These are phyloP conservation scores for Saccharomycopsis amapae DNA, from an alignment of 805 yeast species.

Conservation along the genomic window DNA sequence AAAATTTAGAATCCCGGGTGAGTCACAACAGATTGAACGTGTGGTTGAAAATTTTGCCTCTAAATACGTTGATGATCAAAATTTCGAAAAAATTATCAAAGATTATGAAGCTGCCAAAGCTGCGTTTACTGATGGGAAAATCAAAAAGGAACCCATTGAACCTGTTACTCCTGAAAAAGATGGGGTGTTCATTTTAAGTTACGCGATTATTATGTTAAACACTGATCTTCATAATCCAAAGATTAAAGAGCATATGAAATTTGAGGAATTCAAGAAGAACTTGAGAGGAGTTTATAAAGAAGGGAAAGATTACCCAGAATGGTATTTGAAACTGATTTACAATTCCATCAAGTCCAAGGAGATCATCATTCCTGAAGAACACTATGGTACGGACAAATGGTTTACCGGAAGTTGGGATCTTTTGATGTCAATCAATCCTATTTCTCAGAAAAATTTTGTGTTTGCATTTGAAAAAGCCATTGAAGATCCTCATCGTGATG, in stretches of 20 bases:
- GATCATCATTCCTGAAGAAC: slow-evolving; percentile 97
- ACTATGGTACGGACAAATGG: slow-evolving; percentile 86
- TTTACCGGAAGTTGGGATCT: slow-evolving; percentile 85
- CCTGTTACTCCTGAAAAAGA: slow-evolving; percentile 72
- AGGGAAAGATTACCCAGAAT: slow-evolving; percentile 68
- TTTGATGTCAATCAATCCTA: slow-evolving; percentile 40
- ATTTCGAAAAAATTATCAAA: slow-evolving; percentile 25
- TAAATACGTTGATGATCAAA: slow-evolving; percentile 64
- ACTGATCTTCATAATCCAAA: slow-evolving; percentile 93
- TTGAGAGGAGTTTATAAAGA: slow-evolving; percentile 72
- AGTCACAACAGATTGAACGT: slow-evolving; percentile 93
- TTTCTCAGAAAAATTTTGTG: slow-evolving; percentile 6
- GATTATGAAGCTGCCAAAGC: slow-evolving; percentile 21
- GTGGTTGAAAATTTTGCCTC: slow-evolving; percentile 81
- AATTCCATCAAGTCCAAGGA: slow-evolving; percentile 75
- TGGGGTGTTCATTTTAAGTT: slow-evolving; percentile 82
- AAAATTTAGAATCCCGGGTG: slow-evolving; percentile 91
- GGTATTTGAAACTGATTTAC: slow-evolving; percentile 80
- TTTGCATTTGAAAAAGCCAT: slow-evolving; percentile 18
- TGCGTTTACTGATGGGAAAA: slow-evolving; percentile 11
- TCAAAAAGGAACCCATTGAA: slow-evolving; percentile 23
- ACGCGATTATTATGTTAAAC: slow-evolving; percentile 88
- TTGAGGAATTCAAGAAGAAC: slow-evolving; percentile 74
- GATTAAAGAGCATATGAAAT: slow-evolving; percentile 84
- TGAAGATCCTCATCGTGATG: slow-evolving; percentile 8